Percentiles rank a stretch among this genome's conserved stretches.
These are phyloP conservation scores for Lupinus albus DNA, from an alignment of 306 rosid genomes.

Conservation along the genomic window DNA sequence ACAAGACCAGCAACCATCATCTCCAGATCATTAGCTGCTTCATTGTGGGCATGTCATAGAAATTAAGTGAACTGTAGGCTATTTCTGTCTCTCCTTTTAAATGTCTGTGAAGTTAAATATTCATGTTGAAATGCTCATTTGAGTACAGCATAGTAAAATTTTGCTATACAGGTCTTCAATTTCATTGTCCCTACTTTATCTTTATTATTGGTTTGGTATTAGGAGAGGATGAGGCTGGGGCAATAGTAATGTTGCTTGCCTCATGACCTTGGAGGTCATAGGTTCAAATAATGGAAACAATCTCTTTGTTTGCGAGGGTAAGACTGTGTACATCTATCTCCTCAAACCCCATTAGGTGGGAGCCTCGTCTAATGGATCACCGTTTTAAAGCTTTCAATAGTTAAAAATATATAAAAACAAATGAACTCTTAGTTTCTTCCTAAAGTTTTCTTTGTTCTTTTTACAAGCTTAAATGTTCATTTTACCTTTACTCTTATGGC, in stretches of 20 bases:
- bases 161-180: background rate
- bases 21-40: conserved; percentile 51
- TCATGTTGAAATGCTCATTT: conserved; percentile 26
- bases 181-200: background rate
- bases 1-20: conserved; percentile 48
- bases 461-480: background rate
- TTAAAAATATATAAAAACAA: background rate
- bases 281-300: too few species aligned
- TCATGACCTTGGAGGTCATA: too few species aligned
- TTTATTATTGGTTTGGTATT: too few species aligned
- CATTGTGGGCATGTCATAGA: background rate
- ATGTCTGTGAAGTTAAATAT: conserved; percentile 9
- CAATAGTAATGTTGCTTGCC: too few species aligned
- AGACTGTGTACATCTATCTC: too few species aligned
- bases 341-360: too few species aligned
- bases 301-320: too few species aligned
- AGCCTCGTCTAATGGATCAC: too few species aligned
- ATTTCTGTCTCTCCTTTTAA: conserved; percentile 3
- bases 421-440: conserved; percentile 5
- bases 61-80: conserved; percentile 38
- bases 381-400: background rate
- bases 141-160: conserved; percentile 13
- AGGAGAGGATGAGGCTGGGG: too few species aligned
- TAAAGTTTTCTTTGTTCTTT: background rate
- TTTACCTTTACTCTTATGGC: background rate